Conservation (phyloP, 352 stramenopile genomes). For the Aphanomyces euteiches region DNA sequence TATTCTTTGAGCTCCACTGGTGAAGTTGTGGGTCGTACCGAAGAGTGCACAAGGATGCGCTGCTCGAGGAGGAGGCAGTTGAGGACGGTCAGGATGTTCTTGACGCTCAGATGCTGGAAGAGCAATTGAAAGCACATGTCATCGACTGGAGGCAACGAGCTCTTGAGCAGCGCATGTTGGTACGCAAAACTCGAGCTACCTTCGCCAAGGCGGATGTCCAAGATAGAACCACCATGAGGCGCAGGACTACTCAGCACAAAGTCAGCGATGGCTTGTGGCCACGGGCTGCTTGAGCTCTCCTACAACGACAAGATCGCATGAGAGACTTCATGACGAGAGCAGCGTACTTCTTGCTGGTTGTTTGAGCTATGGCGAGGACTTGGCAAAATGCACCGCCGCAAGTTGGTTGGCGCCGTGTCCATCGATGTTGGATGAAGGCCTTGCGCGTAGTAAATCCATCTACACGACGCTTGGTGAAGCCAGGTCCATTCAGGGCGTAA, state of each 20-base stretch:
- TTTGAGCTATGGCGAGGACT: background rate
- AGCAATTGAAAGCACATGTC: conserved; percentile 77
- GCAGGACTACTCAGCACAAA: conserved; percentile 37
- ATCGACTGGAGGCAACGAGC: conserved; percentile 58
- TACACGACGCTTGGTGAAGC: conserved; percentile 28
- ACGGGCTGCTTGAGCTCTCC: background rate
- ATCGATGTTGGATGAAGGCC: too few relatives aligned
- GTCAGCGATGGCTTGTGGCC: conserved; percentile 33
- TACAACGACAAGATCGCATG: background rate
- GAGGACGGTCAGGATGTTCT: conserved; percentile 75
- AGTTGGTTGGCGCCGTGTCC: background rate
- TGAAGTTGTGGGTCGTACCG: conserved; percentile 38
- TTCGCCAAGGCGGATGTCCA: conserved; percentile 42
- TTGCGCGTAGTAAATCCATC: conserved; percentile 50
- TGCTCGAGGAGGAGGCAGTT: conserved; percentile 83
- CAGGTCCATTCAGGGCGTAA: background rate
- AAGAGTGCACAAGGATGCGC: conserved; percentile 76
- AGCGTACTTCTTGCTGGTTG: conserved; percentile 19
- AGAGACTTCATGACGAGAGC: background rate
- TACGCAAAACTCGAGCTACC: conserved; percentile 40
- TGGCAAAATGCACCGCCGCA: conserved; percentile 1
- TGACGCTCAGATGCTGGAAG: conserved; percentile 75
- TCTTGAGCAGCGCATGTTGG: conserved; percentile 53
- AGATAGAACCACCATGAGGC: conserved; percentile 36
- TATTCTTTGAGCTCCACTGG: background rate